Base-by-base conservation (phyloP, 768 basidiomycete species). In the Lentinula raphanica region DNA sequence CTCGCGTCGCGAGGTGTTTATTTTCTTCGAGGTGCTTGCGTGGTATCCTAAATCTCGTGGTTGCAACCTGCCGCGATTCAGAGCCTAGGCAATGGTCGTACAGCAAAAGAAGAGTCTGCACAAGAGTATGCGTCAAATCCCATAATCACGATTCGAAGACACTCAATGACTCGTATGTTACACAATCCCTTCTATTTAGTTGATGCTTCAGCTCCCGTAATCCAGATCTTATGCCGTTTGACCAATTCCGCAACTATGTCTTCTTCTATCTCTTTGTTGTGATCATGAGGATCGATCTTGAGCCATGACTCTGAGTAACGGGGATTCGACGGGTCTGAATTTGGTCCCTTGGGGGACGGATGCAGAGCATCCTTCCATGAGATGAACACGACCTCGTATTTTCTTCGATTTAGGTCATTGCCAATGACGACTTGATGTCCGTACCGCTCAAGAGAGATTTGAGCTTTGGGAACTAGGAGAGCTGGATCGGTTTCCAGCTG, bases 351-450 rank as follows among this genome's bases (percentile, higher is more conserved):
- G 59, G 35, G 4, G 57, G 35, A n/a, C 5, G 54, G 56, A 19
- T 36, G 60, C 1, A 61, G 60, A 29, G 60, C 50, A 46, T 62
- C 53, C 73, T 77, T 42, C 42, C 73, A 84, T 19, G 90, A 90
- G 29, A 99, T 88, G 66, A 98, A 90, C 5, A 96, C 91, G 56
- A 99, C 96, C 68, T 94, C 90, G 61, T 82, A 82, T 70, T 99
- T 99, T 54, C 97, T 84, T 36, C 83, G 81, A 66, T 94, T 83
- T n/a, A 99, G 84, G 60, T 94, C 89, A 71, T 99, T 99, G 19
- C 93, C 97, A 60, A 99, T 92, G 54, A 99, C 97, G 28, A 97
- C 86, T 68, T 98, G 95, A 69, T 98, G 97, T 1, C 95, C 94
- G 70, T 98, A 99, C 25, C 95, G 84, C 59, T 93, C 87, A 32